A percentile compares a stretch with the other conserved stretches of the same genome.
Evolutionary conservation across 1,284 basidiomycete genomes (phyloP).

Genomic region (Stygiomarasmius scandens): DNA sequence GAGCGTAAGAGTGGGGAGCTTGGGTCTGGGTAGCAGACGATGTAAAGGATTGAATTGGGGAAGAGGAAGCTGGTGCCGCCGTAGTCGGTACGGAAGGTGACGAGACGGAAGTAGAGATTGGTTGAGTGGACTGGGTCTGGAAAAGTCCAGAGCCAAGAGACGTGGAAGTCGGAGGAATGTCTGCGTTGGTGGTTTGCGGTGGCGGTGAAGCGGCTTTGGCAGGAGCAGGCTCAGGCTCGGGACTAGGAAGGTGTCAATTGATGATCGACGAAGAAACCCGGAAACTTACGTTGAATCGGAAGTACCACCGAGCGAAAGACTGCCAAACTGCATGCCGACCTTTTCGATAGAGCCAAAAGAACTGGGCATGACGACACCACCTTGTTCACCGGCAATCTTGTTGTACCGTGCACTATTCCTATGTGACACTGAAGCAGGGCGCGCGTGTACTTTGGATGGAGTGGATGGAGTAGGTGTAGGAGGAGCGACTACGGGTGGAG

Average conservation of each 20-base stretch:
- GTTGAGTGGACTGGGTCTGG: slow-evolving; percentile 2
- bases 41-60: slow-evolving; percentile 1
- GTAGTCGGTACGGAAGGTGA: slow-evolving; percentile 8
- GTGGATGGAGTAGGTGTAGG: slow-evolving; percentile 39
- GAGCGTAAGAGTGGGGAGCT: slow-evolving; percentile 4
- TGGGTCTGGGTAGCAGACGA: background rate
- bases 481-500: slow-evolving; percentile 36
- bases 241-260: slow-evolving; percentile 15
- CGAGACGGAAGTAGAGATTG: slow-evolving; percentile 7
- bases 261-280: background rate
- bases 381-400: slow-evolving; percentile 73
- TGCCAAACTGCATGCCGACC: slow-evolving; percentile 84
- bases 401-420: slow-evolving; percentile 55
- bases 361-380: slow-evolving; percentile 60
- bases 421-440: slow-evolving; percentile 54
- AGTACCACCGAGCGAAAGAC: slow-evolving; percentile 68
- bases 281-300: slow-evolving; percentile 57
- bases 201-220: slow-evolving; percentile 15
- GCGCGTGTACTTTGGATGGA: slow-evolving; percentile 24
- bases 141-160: slow-evolving; percentile 7
- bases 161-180: slow-evolving; percentile 2
- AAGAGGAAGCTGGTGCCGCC: background rate
- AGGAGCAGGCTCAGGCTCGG: slow-evolving; percentile 19
- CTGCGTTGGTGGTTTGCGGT: slow-evolving; percentile 8
- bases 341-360: slow-evolving; percentile 46